Base-by-base conservation (phyloP, 176 grass and related monocot species). In the Pontederia crassipes region DNA sequence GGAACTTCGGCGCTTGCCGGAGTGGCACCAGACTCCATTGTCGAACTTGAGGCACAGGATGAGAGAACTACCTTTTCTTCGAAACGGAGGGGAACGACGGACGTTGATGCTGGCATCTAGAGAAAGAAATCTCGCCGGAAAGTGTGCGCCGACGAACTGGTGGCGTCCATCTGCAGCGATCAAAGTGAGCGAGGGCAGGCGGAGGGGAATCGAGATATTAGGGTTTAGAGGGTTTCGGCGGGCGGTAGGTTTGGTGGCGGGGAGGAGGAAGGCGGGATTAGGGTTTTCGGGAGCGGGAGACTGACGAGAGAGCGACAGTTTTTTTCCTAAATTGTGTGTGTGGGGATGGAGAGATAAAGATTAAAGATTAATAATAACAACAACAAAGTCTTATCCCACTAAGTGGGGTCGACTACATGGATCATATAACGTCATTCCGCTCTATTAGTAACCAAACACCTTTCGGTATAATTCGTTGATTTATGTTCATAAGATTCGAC, bases 281-380 rank as follows among this genome's bases (percentile, higher is more conserved):
- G 86, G 86, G 81, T 82, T 85, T 85, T 82, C 65, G 27, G 57
- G 58, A 8, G 46, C 17, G 64, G 64, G 28, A 17, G 28, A 40
- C 32, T 40, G 32, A 40, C 20, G 20, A 40, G 48, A 52, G 69
- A 61, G 69, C 26, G 57, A 72, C 69, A 62, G 57, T 28, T 61
- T 40, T 49, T 11, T 24, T 24, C 1, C 1, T 24, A 0, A 0
- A 0, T 24, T 24, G 0, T 24, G 20, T 48, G 12, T 8, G 29
- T 8, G 8, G 7, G 13, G 5, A 65, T 11, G 13, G 12, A 45
- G 29, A 1, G 27, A 46, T 15, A 8, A 40, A 46, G 18, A 52
- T 14, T 2, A 10, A 52, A 28, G 17, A 49, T n/a, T n/a, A n/a
- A n/a, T n/a, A n/a, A n/a, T n/a, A n/a, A n/a, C n/a, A n/a, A n/a